A percentile compares a stretch with the other conserved stretches of the same genome.
phyloP scores from a whole-genome alignment of 1,284 basidiomycete species.

The Grifola frondosa region DNA sequence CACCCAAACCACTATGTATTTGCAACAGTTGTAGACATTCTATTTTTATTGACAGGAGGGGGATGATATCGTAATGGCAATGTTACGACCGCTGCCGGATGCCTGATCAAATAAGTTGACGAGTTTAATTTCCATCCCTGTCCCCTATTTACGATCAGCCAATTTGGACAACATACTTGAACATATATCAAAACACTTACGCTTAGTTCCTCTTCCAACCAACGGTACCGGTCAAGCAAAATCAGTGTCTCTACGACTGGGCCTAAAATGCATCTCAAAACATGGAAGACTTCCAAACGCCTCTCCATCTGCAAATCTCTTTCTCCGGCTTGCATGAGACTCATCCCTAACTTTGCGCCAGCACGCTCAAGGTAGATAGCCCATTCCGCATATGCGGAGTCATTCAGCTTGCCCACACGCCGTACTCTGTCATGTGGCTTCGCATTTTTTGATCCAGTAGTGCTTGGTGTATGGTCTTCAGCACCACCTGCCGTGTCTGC shows the following conservation, averaged over 20 bases:
- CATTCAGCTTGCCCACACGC: slow-evolving; percentile 36
- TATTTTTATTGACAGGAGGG: too few species aligned
- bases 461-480: too few species aligned
- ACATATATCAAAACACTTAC: slow-evolving; percentile 13
- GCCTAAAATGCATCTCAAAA: slow-evolving; percentile 40
- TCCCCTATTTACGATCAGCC: slow-evolving; percentile 6
- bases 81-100: slow-evolving; percentile 63
- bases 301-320: slow-evolving; percentile 24
- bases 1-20: too few species aligned
- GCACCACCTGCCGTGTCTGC: too few species aligned
- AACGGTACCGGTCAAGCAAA: slow-evolving; percentile 38
- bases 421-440: too few species aligned
- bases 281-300: slow-evolving; percentile 38
- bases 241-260: slow-evolving; percentile 42
- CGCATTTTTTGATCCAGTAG: too few species aligned
- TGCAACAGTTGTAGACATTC: too few species aligned
- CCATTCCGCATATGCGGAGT: slow-evolving; percentile 35
- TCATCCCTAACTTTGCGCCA: slow-evolving; percentile 26
- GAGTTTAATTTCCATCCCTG: slow-evolving; percentile 38
- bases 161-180: too few species aligned
- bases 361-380: slow-evolving; percentile 30
- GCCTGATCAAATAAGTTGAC: slow-evolving; percentile 69
- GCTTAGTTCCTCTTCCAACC: slow-evolving; percentile 33
- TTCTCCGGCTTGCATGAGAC: slow-evolving; percentile 9
- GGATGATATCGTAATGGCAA: too few species aligned